These are phyloP conservation scores for Xanthoconium stramineum DNA, from an alignment of 768 basidiomycete species.

Conservation along the genomic window DNA sequence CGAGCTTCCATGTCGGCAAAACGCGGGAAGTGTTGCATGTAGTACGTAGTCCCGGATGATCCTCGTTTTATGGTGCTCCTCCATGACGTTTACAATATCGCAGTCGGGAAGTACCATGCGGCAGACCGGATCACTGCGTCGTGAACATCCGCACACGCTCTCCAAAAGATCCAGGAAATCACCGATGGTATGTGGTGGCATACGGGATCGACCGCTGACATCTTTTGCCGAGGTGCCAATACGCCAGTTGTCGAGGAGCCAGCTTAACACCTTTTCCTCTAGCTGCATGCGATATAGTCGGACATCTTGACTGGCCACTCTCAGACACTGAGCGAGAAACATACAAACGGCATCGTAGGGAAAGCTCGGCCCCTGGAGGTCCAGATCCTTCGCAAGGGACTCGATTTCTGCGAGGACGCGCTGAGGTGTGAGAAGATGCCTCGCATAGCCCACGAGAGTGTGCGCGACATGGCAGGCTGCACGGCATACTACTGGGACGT, in stretches of 20 bases:
- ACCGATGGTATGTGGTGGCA: slow-evolving; percentile 51
- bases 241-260: slow-evolving; percentile 76
- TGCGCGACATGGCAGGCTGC: slow-evolving; percentile 74
- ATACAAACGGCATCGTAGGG: slow-evolving; percentile 89
- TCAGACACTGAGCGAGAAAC: slow-evolving; percentile 69
- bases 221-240: slow-evolving; percentile 40
- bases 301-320: slow-evolving; percentile 75
- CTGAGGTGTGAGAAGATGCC: slow-evolving; percentile 48
- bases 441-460: slow-evolving; percentile 46
- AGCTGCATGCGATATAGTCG: slow-evolving; percentile 79
- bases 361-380: slow-evolving; percentile 84
- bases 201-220: slow-evolving; percentile 34
- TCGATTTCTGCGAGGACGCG: slow-evolving; percentile 73
- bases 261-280: slow-evolving; percentile 81
- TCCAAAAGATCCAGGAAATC: slow-evolving; percentile 67
- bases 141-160: slow-evolving; percentile 56
- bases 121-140: slow-evolving; percentile 43
- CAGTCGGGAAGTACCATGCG: slow-evolving; percentile 67
- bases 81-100: slow-evolving; percentile 54
- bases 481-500: slow-evolving; percentile 66
- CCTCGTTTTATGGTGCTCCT: slow-evolving; percentile 53
- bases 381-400: slow-evolving; percentile 73
- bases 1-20: slow-evolving; percentile 19
- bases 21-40: slow-evolving; percentile 54
- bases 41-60: slow-evolving; percentile 72